phyloP scores from a whole-genome alignment of 164 flowering plant genomes.

The Vitis labrusca region DNA sequence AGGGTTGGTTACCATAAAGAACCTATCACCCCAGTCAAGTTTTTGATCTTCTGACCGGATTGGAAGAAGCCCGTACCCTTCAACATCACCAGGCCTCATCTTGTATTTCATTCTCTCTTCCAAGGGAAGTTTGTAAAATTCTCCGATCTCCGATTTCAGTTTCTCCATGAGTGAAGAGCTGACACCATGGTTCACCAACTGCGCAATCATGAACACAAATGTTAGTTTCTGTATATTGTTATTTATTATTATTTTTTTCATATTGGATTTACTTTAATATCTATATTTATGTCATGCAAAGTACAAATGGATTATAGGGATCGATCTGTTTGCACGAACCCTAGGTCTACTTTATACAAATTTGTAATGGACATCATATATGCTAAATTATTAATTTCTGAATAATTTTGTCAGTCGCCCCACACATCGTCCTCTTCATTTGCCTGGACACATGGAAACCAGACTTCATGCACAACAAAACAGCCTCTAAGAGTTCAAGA shows the following conservation, averaged over 20 bases:
- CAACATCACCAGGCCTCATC: constrained; percentile 26
- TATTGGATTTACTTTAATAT: too few species aligned
- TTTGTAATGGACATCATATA: too few species aligned
- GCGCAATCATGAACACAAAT: not conserved
- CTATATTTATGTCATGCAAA: too few species aligned
- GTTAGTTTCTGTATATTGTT: not conserved
- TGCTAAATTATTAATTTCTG: too few species aligned
- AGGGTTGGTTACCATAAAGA: constrained; percentile 22
- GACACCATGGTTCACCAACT: constrained; percentile 50
- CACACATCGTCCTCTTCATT: too few species aligned
- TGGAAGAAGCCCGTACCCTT: constrained; percentile 42
- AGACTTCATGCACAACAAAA: too few species aligned
- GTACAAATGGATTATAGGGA: too few species aligned
- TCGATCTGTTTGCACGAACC: too few species aligned
- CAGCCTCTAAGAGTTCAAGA: too few species aligned
- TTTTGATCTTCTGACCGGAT: constrained; percentile 16
- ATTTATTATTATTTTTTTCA: not conserved
- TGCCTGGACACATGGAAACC: too few species aligned
- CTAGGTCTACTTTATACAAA: too few species aligned
- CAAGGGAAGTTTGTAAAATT: constrained; percentile 34
- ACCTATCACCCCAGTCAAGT: constrained; percentile 22
- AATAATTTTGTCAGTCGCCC: too few species aligned
- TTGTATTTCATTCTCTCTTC: constrained; percentile 37
- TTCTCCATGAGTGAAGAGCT: constrained; percentile 23
- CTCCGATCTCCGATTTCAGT: constrained; percentile 31